A percentile compares a stretch with the other conserved stretches of the same genome.
phyloP scores from a whole-genome alignment of 371 early-diverging fungal genomes.

The Mortierella sp. region DNA sequence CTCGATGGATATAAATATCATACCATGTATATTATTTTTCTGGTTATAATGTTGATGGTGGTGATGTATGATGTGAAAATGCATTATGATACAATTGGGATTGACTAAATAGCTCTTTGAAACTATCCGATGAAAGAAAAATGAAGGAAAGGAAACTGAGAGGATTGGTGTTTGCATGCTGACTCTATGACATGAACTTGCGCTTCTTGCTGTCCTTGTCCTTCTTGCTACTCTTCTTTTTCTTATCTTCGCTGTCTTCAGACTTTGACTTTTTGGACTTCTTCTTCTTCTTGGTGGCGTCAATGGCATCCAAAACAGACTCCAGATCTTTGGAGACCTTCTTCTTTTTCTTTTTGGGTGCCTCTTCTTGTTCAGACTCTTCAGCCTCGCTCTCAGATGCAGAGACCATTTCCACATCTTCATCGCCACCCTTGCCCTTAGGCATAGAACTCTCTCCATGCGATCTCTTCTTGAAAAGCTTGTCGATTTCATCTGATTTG shows the following conservation, averaged over 20 bases:
- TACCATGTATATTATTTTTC: conserved; percentile 7
- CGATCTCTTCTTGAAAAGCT: conserved; percentile 60
- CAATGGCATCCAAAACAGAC: conserved; percentile 59
- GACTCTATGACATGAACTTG: conserved; percentile 56
- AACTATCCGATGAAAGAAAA: background rate
- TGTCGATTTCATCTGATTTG: conserved; percentile 63
- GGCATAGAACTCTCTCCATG: conserved; percentile 18
- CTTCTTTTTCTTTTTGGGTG: conserved; percentile 54
- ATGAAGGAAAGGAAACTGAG: background rate
- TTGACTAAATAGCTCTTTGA: background rate
- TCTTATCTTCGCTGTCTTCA: conserved; percentile 51
- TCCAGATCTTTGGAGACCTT: conserved; percentile 54
- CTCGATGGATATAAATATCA: background rate
- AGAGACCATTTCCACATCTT: conserved; percentile 28
- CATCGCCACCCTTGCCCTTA: conserved; percentile 14
- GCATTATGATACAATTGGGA: conserved; percentile 28
- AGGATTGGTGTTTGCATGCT: background rate
- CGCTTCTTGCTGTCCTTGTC: conserved; percentile 59
- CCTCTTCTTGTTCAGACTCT: conserved; percentile 39
- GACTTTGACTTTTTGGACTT: conserved; percentile 57
- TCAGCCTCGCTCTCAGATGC: conserved; percentile 27
- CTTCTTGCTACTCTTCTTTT: conserved; percentile 46
- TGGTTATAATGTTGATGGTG: conserved; percentile 6
- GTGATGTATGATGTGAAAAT: background rate
- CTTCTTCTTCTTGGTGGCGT: conserved; percentile 63